Evolutionary conservation across 176 grass and related monocot species (phyloP), one percentile per base, ranked within the genome.

Genomic region (Themeda triandra): DNA sequence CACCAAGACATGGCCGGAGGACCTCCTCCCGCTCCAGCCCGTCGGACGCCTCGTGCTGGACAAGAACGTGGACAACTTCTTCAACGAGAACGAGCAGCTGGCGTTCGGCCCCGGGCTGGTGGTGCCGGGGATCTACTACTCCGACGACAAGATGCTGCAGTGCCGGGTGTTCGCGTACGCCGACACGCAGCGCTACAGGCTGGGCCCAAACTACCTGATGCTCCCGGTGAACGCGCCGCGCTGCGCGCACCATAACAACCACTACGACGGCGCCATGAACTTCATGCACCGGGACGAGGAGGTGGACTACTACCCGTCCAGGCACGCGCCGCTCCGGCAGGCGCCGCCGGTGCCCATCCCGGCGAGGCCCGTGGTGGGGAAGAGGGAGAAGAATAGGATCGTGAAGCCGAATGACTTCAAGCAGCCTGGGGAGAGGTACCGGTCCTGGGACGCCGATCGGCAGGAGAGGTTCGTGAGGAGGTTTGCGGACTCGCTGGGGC

Each of bases 111-210:
- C 95, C 0, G 95, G 95, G 2, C 86, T 94, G 8, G 88, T 97
- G 7, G 95, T 97, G 6, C 95, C 95, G 0, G 95, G 95, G 9
- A 97, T 97, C 78, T 91, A 97, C 92, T 97, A 97, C 90, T 97
- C 95, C 13, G 95, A 97, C 83, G 95, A 97, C 82, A 97, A 97
- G 84, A 97, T 97, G 95, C 95, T 97, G 17, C 95, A 97, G 84
- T 97, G 95, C 83, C 54, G 95, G 54, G 86, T 94, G 64, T 97
- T 97, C 87, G 95, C 95, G 13, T 97, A 97, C 48, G 95, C 77
- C 17, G 95, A 97, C 92, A 97, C 95, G 7, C 95, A 97, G 88
- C 73, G 95, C 0, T 97, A 97, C 90, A 48, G 95, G 21, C 88
- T 97, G 0, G 95, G 95, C 0, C 95, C 95, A 0, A 97, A 97